phyloP scores from a whole-genome alignment of 148 eudicot genomes.

The Camellia granthamiana region DNA sequence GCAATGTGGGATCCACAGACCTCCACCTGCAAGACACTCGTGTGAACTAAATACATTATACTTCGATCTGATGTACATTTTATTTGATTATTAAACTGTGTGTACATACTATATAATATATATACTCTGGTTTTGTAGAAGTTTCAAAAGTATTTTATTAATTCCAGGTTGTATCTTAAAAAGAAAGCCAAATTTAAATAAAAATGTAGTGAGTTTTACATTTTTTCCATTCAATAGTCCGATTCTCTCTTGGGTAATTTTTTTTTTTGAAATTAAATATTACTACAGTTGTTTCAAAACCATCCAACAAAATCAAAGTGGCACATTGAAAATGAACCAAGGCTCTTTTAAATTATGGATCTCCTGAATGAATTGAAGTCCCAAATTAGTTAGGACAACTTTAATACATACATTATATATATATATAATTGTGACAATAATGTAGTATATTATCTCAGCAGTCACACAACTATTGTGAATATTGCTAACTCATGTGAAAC shows the following conservation, averaged over 20 bases:
- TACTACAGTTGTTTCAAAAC: background rate
- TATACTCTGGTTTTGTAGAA: background rate
- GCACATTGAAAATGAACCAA: background rate
- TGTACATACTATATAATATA: too few species aligned
- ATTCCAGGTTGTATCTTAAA: too few species aligned
- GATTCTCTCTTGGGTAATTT: background rate
- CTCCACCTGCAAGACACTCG: slow-evolving; percentile 12
- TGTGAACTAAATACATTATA: background rate
- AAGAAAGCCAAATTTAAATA: too few species aligned
- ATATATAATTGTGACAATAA: too few species aligned
- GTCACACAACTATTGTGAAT: background rate
- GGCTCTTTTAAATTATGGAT: background rate
- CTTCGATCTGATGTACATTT: background rate
- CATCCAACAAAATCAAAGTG: background rate
- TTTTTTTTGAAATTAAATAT: too few species aligned
- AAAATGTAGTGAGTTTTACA: too few species aligned
- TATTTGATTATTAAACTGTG: background rate
- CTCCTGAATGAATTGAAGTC: background rate
- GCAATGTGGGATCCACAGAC: slow-evolving; percentile 16
- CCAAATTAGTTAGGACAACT: background rate
- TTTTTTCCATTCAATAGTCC: too few species aligned
- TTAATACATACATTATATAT: too few species aligned
- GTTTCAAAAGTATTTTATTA: too few species aligned
- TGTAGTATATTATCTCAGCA: too few species aligned
- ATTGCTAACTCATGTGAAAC: background rate